Base-by-base conservation (phyloP, 2,329 filamentous ascomycete species). In the Trichoderma guizhouense region DNA sequence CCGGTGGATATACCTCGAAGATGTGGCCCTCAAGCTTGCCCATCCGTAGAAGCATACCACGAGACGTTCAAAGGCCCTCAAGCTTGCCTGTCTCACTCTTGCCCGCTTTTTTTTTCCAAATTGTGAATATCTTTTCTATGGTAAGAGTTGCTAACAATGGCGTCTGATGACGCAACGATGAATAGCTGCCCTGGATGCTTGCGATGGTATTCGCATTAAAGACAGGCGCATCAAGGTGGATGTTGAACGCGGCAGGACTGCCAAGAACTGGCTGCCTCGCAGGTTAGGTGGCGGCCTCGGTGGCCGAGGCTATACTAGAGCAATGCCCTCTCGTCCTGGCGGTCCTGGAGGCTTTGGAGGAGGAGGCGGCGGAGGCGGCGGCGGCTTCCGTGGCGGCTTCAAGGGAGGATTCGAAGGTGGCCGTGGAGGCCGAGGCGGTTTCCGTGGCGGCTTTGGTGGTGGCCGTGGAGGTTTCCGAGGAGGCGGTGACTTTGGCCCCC, bases 161-260 rank as follows among this genome's bases (percentile, higher is more conserved):
- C 86, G 87, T 88, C 78, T 71, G 82, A 84, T 84, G 85, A 86
- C 84, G 86, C 86, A 84, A 82, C 83, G 82, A 80, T 82, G 82
- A 87, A 84, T 88, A 97, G 96, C 95, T 87, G 96, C 96, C 83
- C 91, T 98, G 86, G 97, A 91, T 78, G 83, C 86, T 76, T 90
- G 88, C 81, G 95, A 98, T 87, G 93, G 93, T 75, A 92, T 97
- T 79, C 91, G 92, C 76, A 97, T 99, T 84, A 97, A 94, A 81
- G 95, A 97, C 80, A 91, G 95, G 79, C 91, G 92, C 77, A 93
- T 98, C 78, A 90, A 97, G 79, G 94, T 98, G 78, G 96, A 99
- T 80, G 95, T 98, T 73, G 96, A 99, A 84, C 91, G 96, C 79
- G 96, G 96, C 76, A 92, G 96, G 76, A 98, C 96, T 36, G 94